These are phyloP conservation scores for Leucocoprinus leucothites DNA, from an alignment of 768 basidiomycete genomes.

Conservation along the genomic window DNA sequence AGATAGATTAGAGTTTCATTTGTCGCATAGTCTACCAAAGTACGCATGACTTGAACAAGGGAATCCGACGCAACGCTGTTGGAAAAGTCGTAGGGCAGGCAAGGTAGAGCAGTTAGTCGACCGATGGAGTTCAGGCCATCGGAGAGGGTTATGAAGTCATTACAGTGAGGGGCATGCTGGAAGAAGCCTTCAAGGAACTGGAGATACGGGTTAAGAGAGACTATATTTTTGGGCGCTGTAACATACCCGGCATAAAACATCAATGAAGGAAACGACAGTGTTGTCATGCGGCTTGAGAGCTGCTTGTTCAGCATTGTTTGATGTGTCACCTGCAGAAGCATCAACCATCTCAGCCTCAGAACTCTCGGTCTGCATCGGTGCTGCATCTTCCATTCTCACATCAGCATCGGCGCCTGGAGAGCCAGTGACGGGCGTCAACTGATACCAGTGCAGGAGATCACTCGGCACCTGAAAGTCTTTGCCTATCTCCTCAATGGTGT, in stretches of 20 bases:
- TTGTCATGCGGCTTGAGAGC: slow-evolving; percentile 65
- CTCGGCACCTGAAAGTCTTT: slow-evolving; percentile 51
- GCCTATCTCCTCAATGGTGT: slow-evolving; percentile 74
- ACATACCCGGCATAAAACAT: slow-evolving; percentile 73
- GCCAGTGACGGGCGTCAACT: slow-evolving; percentile 34
- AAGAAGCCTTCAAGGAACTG: slow-evolving; percentile 95
- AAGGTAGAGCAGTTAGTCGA: slow-evolving; percentile 76
- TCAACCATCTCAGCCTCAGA: slow-evolving; percentile 16
- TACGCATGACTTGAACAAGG: slow-evolving; percentile 83
- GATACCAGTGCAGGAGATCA: slow-evolving; percentile 67
- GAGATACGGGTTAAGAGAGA: slow-evolving; percentile 5
- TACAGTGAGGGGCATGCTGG: slow-evolving; percentile 86
- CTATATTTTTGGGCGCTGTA: not conserved
- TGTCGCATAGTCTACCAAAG: slow-evolving; percentile 85
- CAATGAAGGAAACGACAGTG: slow-evolving; percentile 71
- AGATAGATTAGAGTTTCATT: slow-evolving; percentile 71
- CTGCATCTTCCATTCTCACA: slow-evolving; percentile 49
- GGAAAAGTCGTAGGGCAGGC: slow-evolving; percentile 86
- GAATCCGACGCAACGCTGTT: slow-evolving; percentile 84
- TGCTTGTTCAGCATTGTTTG: slow-evolving; percentile 23
- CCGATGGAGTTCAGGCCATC: slow-evolving; percentile 76
- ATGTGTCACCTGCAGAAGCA: slow-evolving; percentile 17
- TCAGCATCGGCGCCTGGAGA: slow-evolving; percentile 28
- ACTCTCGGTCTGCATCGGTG: slow-evolving; percentile 16
- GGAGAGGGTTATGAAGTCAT: slow-evolving; percentile 77